Evolutionary conservation across 768 basidiomycete species (phyloP).

Genomic region (Mycena leptocephala): DNA sequence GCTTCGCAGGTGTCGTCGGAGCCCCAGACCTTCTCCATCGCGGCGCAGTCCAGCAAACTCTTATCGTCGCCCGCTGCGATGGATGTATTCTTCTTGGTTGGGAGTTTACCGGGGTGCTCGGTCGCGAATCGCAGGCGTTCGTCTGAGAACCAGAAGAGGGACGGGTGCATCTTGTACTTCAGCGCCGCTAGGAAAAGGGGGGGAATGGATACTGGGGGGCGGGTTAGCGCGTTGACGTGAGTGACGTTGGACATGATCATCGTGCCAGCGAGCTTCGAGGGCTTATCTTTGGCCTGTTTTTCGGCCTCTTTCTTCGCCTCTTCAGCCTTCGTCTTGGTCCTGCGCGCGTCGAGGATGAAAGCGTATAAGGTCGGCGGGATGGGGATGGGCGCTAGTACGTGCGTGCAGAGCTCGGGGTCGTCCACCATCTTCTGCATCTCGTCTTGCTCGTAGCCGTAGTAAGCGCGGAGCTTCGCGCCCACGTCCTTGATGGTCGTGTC

Average conservation of each 20-base stretch:
- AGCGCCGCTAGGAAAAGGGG: neutral
- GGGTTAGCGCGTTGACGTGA: too few species aligned
- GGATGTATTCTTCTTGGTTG: neutral
- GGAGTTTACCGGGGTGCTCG: neutral
- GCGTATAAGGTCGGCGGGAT: too few species aligned
- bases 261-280: neutral
- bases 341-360: neutral
- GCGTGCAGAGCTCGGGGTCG: neutral
- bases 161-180: neutral
- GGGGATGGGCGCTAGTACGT: neutral
- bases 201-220: neutral
- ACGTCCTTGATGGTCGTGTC: neutral
- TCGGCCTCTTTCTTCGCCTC: neutral
- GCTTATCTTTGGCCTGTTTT: neutral
- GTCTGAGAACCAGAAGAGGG: conserved; percentile 3
- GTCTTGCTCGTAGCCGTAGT: neutral
- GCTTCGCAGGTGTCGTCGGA: too few species aligned
- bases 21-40: neutral
- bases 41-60: neutral
- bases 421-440: neutral
- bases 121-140: neutral
- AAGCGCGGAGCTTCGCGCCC: neutral
- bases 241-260: neutral
- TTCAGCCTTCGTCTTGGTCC: neutral
- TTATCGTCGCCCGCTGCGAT: neutral